Evolutionary conservation across 2,329 filamentous ascomycete genomes (phyloP), one percentile per base, ranked within the genome.

Genomic region (Byssochlamys sp.): DNA sequence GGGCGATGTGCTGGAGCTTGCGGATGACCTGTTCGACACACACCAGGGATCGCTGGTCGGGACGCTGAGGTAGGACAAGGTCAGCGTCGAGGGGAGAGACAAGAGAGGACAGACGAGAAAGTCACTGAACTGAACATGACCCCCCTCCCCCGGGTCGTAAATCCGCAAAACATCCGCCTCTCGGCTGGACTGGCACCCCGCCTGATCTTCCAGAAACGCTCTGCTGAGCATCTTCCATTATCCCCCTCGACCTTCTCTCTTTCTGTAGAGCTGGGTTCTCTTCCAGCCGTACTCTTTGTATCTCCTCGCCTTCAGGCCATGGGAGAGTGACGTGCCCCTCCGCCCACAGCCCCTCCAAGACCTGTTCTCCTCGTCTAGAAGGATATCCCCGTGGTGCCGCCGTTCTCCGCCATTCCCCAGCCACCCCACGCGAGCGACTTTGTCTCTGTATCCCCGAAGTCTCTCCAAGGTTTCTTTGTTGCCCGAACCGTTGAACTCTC

Each of bases 301-400:
- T 45, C n/a, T 45, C 39, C 19, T 45, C 14, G 35, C 35, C 35
- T 12, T 19, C 39, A 45, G 7, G 4, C 39, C 39, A 45, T 45
- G 39, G n/a, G n/a, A 35, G 39, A 55, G 54, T 55, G 54, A 55
- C 54, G 54, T 55, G 45, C 54, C 54, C 54, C 54, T 33, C 35
- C 12, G 39, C 26, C 27, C 54, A 27, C 25, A 55, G 54, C 39
- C 54, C 54, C 54, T 55, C 54, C 54, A 29, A 26, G 24, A 31
- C 29, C 29, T 31, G 29, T 31, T 31, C 49, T 28, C 11, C 49
- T 26, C 12, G 49, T 28, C 27, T 19, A 28, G 26, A 51, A 19
- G 2, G 49, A 26, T n/a, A 6, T 29, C 28, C 28, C 28, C 28
- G 28, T 51, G 26, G 24, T 28, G 49, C 49, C 49, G 24, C 24